phyloP scores from a whole-genome alignment of 495 filamentous ascomycete genomes.

The Xylaria acuta region DNA sequence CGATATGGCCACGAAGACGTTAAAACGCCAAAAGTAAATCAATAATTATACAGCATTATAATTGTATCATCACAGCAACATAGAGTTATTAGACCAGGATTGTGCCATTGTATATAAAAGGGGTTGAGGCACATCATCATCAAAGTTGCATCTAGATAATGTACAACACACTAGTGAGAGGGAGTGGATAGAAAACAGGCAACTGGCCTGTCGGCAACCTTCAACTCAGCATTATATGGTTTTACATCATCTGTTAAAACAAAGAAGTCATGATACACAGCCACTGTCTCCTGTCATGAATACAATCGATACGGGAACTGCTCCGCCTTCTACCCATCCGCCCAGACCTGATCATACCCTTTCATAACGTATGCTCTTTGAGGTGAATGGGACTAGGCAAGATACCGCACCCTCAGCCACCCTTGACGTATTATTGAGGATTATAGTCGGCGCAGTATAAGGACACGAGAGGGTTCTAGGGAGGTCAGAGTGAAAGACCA shows the following conservation, averaged over 20 bases:
- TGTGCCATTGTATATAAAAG: slow-evolving; percentile 28
- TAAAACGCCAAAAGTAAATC: slow-evolving; percentile 88
- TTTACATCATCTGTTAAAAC: slow-evolving; percentile 19
- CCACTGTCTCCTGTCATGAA: not conserved
- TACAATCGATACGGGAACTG: not conserved
- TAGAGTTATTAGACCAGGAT: slow-evolving; percentile 25
- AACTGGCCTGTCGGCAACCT: not conserved
- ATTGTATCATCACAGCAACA: slow-evolving; percentile 15
- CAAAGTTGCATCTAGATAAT: slow-evolving; percentile 15
- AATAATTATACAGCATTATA: slow-evolving; percentile 17
- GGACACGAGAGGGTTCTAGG: slow-evolving; percentile 35
- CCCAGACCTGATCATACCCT: not conserved
- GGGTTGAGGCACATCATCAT: slow-evolving; percentile 3
- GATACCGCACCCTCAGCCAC: slow-evolving; percentile 26
- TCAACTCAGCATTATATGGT: slow-evolving; percentile 24
- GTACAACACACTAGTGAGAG: slow-evolving; percentile 14
- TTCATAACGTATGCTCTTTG: not conserved
- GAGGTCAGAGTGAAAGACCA: not conserved
- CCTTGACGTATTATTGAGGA: not conserved
- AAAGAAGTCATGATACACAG: slow-evolving; percentile 5
- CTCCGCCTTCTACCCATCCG: not conserved
- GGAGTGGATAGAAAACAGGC: not conserved
- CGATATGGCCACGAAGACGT: slow-evolving; percentile 91
- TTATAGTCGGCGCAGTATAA: slow-evolving; percentile 36
- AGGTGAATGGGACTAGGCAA: not conserved